Evolutionary conservation across 2,329 filamentous ascomycete genomes (phyloP), one percentile per base, ranked within the genome.

Genomic region (Ceratocystis lukuohia): DNA sequence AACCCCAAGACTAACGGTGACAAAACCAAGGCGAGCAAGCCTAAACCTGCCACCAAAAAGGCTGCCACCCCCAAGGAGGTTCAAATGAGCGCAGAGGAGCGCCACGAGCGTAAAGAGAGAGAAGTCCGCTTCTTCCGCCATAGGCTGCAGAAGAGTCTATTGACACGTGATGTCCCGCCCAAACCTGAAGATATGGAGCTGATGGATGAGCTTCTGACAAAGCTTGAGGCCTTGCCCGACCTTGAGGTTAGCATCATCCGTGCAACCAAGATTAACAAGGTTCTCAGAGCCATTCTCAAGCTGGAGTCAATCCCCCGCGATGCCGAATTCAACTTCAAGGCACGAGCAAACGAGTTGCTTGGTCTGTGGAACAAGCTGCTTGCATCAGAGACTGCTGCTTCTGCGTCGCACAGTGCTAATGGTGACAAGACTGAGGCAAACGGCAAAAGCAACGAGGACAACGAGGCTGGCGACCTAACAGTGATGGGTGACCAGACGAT

Each of bases 261-360:
- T 69, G 80, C 79, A 15, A 99, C 94, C 69, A 99, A 97, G 82
- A 96, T 99, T 76, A 93, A 97, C 84, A 99, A 99, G 79, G 93
- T 99, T 10, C 82, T 99, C 67, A 96, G 95, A 79, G 91, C 88
- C 3, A 94, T 99, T 70, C 80, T 96, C 72, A 96, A 96, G 79
- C 80, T 99, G 7, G 83, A 87, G 56, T 82, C 82, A 2, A 96
- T 99, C 71, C 92, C 92, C 4, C 87, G 87, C 69, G 94, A 99
- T 70, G 89, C 92, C 45, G 89, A 96, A 70, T 95, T 88, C 75
- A 79, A 88, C 66, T 96, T 99, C 83, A 95, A 94, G 79, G 80
- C 86, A 70, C 88, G 94, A 64, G 92, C 91, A 45, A 82, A 88
- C 70, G 80, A 82, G 5, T 81, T 99, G 61, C 80, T 97, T n/a